Percentiles rank a stretch among this genome's conserved stretches.
Conservation (phyloP, 1,284 basidiomycete genomes). For the Boletus sp. region DNA sequence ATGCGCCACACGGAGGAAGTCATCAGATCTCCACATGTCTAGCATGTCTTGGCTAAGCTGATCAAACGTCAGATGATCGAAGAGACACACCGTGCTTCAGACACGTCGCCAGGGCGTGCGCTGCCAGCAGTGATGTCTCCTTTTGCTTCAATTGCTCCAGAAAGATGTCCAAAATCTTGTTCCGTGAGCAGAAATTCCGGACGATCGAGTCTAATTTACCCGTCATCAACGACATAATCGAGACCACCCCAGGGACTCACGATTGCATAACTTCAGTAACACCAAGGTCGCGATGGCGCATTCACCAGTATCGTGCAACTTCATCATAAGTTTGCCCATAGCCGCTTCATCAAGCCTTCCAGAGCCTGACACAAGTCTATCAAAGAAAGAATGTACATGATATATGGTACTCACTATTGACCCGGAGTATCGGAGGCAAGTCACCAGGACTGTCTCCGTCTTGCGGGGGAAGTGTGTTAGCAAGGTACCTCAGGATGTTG, state of each 20-base stretch:
- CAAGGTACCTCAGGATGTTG: no score
- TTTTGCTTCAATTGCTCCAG: background rate
- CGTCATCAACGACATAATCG: background rate
- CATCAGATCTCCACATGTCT: background rate
- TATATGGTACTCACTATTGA: background rate
- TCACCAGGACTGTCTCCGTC: no score
- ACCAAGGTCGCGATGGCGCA: constrained; percentile 14
- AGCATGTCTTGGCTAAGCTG: background rate
- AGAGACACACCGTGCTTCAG: constrained; percentile 2
- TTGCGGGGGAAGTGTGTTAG: no score
- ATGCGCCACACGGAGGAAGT: background rate
- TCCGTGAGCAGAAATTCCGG: background rate
- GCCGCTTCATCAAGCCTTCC: background rate
- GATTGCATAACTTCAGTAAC: constrained; percentile 15
- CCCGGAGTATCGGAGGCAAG: constrained; percentile 3
- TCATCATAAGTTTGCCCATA: constrained; percentile 4
- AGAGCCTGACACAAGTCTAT: background rate
- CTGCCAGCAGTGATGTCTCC: constrained; percentile 12
- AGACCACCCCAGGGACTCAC: background rate
- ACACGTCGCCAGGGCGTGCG: constrained; percentile 14
- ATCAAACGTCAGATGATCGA: background rate
- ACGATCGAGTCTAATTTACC: background rate
- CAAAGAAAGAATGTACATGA: background rate
- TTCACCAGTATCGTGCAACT: background rate
- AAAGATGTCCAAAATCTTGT: constrained; percentile 2